Evolutionary conservation across 1,284 basidiomycete genomes (phyloP), one percentile per base, ranked within the genome.

Genomic region (Marasmius tenuissimus): DNA sequence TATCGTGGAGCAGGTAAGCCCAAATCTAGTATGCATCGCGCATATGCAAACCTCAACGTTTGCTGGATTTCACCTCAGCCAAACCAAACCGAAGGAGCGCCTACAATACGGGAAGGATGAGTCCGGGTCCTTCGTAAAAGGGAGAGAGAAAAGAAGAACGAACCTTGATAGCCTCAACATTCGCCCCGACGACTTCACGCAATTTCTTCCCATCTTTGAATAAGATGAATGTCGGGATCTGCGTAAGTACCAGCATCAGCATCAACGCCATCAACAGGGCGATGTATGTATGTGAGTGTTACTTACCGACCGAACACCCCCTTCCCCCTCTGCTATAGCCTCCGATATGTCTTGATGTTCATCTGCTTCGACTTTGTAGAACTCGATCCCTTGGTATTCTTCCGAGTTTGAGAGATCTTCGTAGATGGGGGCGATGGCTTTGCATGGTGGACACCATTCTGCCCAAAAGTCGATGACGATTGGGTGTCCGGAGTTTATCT

Each of bases 291-390:
- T 34, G 55, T 53, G 11, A n/a, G n/a, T n/a, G n/a, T n/a, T n/a
- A 78, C 85, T 65, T 70, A 88, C 86, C 58, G 89, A 89, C 69
- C 85, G 84, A 76, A 97, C 85, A 58, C 85, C 86, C 60, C 89
- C 85, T 74, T 90, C 89, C 69, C 85, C 74, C 7, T 49, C 48
- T 11, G 48, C 48, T 16, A 49, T 49, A 10, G 48, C 48, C 12
- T 49, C 48, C 3, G 81, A 72, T 61, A 88, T 81, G 6, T 81
- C 77, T 12, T 71, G 66, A 56, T 81, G 81, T 51, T 76, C 83
- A 71, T 94, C 92, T 56, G 91, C 85, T 73, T 94, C 89, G 68
- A 96, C 89, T 79, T 95, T 95, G 84, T 88, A 92, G 75, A 93
- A 82, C 37, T 79, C 74, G 58, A 83, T 66, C 69, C 74, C 76